Percentiles rank a stretch among this genome's conserved stretches.
Evolutionary conservation across 805 yeast species (phyloP).

Genomic region (Schwanniomyces polymorphus): DNA sequence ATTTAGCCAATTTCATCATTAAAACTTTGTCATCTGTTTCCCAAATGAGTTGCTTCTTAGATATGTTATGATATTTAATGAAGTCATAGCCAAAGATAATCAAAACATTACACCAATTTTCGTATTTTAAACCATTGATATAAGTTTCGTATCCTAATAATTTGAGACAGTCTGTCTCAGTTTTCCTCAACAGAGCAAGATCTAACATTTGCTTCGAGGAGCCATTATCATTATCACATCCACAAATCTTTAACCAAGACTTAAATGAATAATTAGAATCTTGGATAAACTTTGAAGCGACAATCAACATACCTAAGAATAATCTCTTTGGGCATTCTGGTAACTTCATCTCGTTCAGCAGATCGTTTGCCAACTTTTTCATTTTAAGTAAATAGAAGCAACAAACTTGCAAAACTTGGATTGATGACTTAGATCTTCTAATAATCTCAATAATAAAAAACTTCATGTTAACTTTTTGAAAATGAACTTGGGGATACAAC

Average conservation of each 20-base stretch:
- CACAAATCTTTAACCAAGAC: conserved; percentile 76
- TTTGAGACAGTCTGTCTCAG: conserved; percentile 56
- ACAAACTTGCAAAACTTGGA: conserved; percentile 63
- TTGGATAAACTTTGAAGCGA: conserved; percentile 71
- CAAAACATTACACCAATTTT: conserved; percentile 45
- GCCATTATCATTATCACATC: conserved; percentile 30
- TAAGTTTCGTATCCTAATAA: conserved; percentile 58
- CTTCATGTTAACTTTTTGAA: conserved; percentile 27
- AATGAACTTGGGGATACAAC: conserved; percentile 20
- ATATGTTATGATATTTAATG: conserved; percentile 33
- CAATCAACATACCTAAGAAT: conserved; percentile 65
- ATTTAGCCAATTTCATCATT: conserved; percentile 22
- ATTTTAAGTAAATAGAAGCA: conserved; percentile 62
- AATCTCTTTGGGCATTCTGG: conserved; percentile 61
- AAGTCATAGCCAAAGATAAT: conserved; percentile 45
- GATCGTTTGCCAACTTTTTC: conserved; percentile 15
- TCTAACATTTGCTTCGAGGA: conserved; percentile 28
- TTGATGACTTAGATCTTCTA: conserved; percentile 44
- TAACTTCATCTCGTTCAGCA: conserved; percentile 6
- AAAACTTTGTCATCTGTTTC: conserved; percentile 17
- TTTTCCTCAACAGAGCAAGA: conserved; percentile 44
- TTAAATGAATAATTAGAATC: conserved; percentile 69
- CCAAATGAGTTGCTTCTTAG: conserved; percentile 24
- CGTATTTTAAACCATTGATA: conserved; percentile 49
- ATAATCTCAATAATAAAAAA: conserved; percentile 44